Base-by-base conservation (phyloP, 2,329 filamentous ascomycete species). In the Fusarium chaquense region DNA sequence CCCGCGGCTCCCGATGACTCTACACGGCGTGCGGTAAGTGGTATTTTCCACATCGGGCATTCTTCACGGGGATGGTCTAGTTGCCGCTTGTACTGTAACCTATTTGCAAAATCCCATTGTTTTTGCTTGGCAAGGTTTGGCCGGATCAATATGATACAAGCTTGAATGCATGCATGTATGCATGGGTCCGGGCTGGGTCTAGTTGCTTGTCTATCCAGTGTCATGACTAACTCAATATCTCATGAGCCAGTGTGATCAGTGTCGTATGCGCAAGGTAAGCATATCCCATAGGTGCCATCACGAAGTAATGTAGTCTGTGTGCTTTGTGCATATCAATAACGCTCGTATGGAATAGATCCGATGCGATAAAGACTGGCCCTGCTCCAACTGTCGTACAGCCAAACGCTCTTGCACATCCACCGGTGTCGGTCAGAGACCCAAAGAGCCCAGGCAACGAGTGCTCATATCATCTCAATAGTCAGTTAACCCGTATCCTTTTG, bases 401-500 rank as follows among this genome's bases (percentile, higher is more conserved):
- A 84, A 83, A 65, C 81, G 86, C 11, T 73, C 80, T 15, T 89
- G 86, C 73, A 87, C 84, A 61, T 88, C 85, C 6, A 87, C 85
- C 1, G 86, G 86, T 5, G 78, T 81, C 15, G 84, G 84, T 10
- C 86, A 88, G 72, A 83, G 85, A 62, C 84, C 85, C 28, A 86
- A 85, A 73, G 86, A 88, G 72, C 78, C 81, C 45, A 81, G 86
- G 41, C 86, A 88, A 71, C 80, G 86, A 54, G 86, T 89, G 40
- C 79, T 89, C 66, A 88, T 89, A 62, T 88, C 86, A 4, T 86
- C 85, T 44, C 86, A 88, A 82, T 89, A 89, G 86, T 88, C 77
- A 70, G 85, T 80, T 46, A 38, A 45, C 47, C 52, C 53, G 22
- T 62, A 13, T 36, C 18, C 35, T 40, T 51, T 16, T 47, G 28